Percentiles rank a stretch among this genome's conserved stretches.
phyloP scores from a whole-genome alignment of 352 stramenopile species.

The Globisporangium cylindrosporum region DNA sequence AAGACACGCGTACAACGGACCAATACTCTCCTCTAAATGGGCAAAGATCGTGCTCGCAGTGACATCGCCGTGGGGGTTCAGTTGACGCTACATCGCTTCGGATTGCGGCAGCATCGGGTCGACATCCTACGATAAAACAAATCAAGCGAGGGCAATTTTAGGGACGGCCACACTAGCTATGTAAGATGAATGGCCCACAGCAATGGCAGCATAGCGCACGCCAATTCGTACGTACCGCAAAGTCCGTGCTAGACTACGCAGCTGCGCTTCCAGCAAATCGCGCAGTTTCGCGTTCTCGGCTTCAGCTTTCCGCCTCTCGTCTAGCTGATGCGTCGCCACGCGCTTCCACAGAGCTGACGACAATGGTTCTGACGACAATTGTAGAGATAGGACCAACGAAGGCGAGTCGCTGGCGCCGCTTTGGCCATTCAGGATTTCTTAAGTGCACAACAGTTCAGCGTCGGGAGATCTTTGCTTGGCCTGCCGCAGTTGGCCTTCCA shows the following conservation, averaged over 20 bases:
- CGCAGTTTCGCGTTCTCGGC: neutral
- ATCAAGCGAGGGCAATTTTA: neutral
- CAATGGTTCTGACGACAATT: too few species aligned
- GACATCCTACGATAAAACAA: neutral
- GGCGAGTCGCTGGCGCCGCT: too few species aligned
- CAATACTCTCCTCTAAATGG: neutral
- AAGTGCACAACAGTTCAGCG: too few species aligned
- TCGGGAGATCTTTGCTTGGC: neutral
- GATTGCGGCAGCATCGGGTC: neutral
- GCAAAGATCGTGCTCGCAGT: neutral
- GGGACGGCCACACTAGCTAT: too few species aligned
- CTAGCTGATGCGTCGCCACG: slow-evolving; percentile 1
- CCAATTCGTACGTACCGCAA: neutral
- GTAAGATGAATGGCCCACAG: too few species aligned
- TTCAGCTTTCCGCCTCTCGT: slow-evolving; percentile 1
- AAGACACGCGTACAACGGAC: neutral
- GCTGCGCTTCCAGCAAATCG: slow-evolving; percentile 2
- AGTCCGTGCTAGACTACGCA: neutral
- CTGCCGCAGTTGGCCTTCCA: slow-evolving; percentile 1
- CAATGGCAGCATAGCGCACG: too few species aligned
- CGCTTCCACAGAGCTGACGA: slow-evolving; percentile 1
- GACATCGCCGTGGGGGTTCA: neutral
- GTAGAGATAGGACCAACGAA: neutral
- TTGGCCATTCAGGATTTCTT: too few species aligned
- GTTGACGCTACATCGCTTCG: neutral